Evolutionary conservation across 352 stramenopile species (phyloP).

Genomic region (Phytophthora pseudosyringae): DNA sequence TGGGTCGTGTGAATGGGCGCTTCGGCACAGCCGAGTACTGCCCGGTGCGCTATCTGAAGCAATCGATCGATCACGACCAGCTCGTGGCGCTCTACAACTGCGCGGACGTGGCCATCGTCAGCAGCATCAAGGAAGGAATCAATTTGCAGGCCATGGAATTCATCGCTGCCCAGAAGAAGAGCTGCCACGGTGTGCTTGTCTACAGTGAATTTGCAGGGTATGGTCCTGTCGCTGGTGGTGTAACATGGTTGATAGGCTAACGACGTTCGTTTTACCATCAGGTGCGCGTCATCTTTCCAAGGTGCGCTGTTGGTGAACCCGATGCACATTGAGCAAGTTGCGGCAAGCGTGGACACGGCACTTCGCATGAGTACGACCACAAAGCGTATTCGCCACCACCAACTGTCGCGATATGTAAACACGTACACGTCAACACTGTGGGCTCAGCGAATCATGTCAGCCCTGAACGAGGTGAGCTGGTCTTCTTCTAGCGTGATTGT

Average conservation of each 20-base stretch:
- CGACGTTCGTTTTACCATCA: conserved; percentile 20
- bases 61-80: conserved; percentile 86
- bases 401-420: conserved; percentile 88
- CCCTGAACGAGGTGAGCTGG: conserved; percentile 61
- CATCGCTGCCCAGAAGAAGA: conserved; percentile 85
- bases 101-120: conserved; percentile 89
- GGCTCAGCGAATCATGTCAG: conserved; percentile 86
- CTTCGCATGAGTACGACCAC: conserved; percentile 88
- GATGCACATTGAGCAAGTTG: conserved; percentile 90
- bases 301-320: conserved; percentile 89
- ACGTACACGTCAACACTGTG: conserved; percentile 90
- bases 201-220: conserved; percentile 92
- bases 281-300: conserved; percentile 90
- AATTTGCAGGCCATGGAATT: conserved; percentile 93
- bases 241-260: conserved; percentile 2
- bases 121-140: conserved; percentile 91
- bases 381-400: conserved; percentile 88
- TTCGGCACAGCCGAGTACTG: conserved; percentile 91
- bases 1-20: conserved; percentile 87
- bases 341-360: conserved; percentile 82
- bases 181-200: conserved; percentile 87
- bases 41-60: conserved; percentile 90
- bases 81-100: conserved; percentile 91
- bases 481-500: not conserved
- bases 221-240: conserved; percentile 3